Base-by-base conservation (phyloP, 129 eudicot genomes). In the Saussurea involucrata region DNA sequence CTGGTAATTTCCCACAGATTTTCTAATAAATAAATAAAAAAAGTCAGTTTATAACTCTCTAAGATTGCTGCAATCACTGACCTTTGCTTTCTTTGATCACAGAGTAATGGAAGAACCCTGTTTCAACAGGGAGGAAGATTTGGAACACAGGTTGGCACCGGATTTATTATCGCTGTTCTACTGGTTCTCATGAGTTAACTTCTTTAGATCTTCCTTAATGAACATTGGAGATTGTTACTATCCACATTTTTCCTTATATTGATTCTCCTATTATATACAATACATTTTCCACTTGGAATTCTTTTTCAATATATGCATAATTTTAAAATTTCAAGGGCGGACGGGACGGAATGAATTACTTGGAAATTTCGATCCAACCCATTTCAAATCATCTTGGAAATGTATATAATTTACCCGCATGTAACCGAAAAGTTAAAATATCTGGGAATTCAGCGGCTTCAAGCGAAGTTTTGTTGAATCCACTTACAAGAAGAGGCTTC, bases 91-190 rank as follows among this genome's bases (percentile, higher is more conserved):
- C 9, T 80, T 37, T 72, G 42, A 80, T 68, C 66, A 72, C 93
- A 94, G 98, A 94, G 78, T 76, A 85, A 74, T 61, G 90, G 85
- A 40, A 68, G 73, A 58, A 55, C 89, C 22, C 78, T 91, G 60
- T 65, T 69, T 27, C 92, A 75, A 73, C 83, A 82, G 34, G 86
- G 77, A 75, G 81, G 82, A 61, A 73, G 75, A 84, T 82, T 80
- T 60, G 78, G 85, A 69, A 74, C 63, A 74, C 63, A 33, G 86
- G 60, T 60, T 31, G 55, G 78, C 28, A 70, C 74, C 40, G 87
- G 88, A 83, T 61, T 85, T 64, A 27, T 88, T n/a, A 75, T 86
- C 65, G 76, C 81, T 21, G 72, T 83, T 77, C 69, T 94, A 24
- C 67, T 94, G 81, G 86, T 85, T 67, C 57, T 89, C 79, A 80